Base-by-base conservation (phyloP, 202 grass and related monocot genomes). In the Zoysia matrella region DNA sequence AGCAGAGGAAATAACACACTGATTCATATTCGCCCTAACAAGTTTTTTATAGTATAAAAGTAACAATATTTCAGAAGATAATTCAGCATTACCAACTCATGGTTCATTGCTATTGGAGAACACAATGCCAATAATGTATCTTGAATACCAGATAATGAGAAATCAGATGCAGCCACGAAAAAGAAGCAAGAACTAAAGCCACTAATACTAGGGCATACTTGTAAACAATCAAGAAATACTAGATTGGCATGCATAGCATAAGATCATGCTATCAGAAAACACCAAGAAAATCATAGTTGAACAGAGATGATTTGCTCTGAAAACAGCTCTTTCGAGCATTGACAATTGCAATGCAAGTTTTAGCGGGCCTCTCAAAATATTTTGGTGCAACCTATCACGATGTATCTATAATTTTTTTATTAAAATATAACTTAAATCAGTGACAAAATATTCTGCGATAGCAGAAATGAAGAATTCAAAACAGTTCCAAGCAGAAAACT, bases 51-150 rank as follows among this genome's bases (percentile, higher is more conserved):
- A 47, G 6, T 47, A 80, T 44, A 45, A 15, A 65, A 70, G 6
- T 70, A 41, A 71, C 54, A 41, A 61, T 6, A 80, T 7, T 71
- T 69, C 78, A 80, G 44, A 80, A 61, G 8, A 73, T 72, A 63
- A 63, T 42, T 41, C 18, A 60, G 7, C 3, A 5, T 42, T 63
- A 81, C 22, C 42, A 66, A 66, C 36, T 16, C 18, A 81, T 44
- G 12, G 44, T 22, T 71, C 11, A 15, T 22, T 41, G 18, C 11
- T 65, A 47, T 77, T 15, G 10, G 71, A 48, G 40, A 3, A 66
- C 48, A 5, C 0, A 44, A 9, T 6, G 11, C 45, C 69, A 39
- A 81, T 85, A 13, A 67, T 74, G 52, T 22, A 80, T 66, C n/a
- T 73, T 72, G 2, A 69, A 86, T 74, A 68, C 71, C 52, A 75